phyloP scores from a whole-genome alignment of 1,139 yeast genomes.

The Geotrichum macrosporum region DNA sequence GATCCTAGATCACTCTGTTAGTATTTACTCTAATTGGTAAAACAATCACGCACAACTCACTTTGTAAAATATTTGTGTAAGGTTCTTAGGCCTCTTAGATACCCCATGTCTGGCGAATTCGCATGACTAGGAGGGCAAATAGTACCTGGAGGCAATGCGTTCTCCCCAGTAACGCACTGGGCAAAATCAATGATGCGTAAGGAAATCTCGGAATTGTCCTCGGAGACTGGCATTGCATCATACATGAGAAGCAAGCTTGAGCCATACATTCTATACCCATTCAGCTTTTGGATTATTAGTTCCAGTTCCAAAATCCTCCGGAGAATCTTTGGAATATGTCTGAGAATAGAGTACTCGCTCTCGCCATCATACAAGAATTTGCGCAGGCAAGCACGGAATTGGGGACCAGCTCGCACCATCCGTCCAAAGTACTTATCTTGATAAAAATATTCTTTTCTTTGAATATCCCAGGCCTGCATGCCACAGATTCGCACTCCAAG shows the following conservation, averaged over 20 bases:
- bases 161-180: conserved; percentile 78
- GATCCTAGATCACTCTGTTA: conserved; percentile 21
- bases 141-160: conserved; percentile 40
- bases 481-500: conserved; percentile 96
- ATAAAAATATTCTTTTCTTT: conserved; percentile 49
- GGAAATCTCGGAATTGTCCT: conserved; percentile 37
- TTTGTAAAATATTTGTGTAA: conserved; percentile 54
- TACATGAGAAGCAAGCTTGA: conserved; percentile 84
- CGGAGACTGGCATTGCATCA: conserved; percentile 50
- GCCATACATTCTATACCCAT: conserved; percentile 89
- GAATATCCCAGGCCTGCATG: conserved; percentile 73
- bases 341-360: conserved; percentile 53
- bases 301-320: conserved; percentile 56
- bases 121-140: conserved; percentile 69
- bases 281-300: conserved; percentile 50
- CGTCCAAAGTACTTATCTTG: conserved; percentile 94
- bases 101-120: conserved; percentile 69
- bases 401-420: conserved; percentile 62
- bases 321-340: conserved; percentile 65
- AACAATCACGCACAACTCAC: conserved; percentile 9
- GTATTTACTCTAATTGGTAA: neutral
- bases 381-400: conserved; percentile 68
- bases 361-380: conserved; percentile 77
- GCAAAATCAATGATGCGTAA: conserved; percentile 92
- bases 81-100: conserved; percentile 71